Percentiles rank a stretch among this genome's conserved stretches.
These are phyloP conservation scores for Aspergillus sclerotioniger DNA, from an alignment of 495 filamentous ascomycete genomes.

Conservation along the genomic window DNA sequence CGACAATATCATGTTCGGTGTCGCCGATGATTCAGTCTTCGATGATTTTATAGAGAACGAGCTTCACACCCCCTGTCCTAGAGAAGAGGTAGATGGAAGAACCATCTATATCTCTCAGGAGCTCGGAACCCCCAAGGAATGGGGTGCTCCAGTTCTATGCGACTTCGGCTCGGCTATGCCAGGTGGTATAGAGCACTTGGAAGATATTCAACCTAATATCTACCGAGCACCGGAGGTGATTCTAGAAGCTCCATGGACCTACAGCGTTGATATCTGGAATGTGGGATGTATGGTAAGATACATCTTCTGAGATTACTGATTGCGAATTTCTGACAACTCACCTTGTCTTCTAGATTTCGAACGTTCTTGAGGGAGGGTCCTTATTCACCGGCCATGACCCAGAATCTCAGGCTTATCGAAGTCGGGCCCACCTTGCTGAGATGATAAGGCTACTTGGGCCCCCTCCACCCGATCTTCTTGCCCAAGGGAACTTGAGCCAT, in stretches of 20 bases:
- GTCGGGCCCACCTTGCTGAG: conserved; percentile 43
- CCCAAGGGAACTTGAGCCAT: conserved; percentile 20
- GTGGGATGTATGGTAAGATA: conserved; percentile 44
- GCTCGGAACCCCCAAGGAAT: conserved; percentile 20
- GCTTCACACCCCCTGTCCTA: conserved; percentile 27
- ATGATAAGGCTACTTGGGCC: conserved; percentile 43
- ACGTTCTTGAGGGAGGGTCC: conserved; percentile 27
- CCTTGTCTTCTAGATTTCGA: conserved; percentile 39
- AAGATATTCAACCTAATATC: conserved; percentile 34
- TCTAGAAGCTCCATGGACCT: conserved; percentile 37
- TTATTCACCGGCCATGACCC: conserved; percentile 29
- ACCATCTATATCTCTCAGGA: conserved; percentile 29
- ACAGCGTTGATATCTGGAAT: conserved; percentile 44
- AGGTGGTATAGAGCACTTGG: conserved; percentile 15
- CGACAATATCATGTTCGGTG: conserved; percentile 37
- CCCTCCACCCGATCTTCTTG: conserved; percentile 37
- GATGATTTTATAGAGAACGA: conserved; percentile 26
- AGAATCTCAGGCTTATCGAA: conserved; percentile 28
- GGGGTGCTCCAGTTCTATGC: conserved; percentile 26
- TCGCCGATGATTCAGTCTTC: conserved; percentile 35
- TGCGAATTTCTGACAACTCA: not conserved
- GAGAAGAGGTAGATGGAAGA: conserved; percentile 28
- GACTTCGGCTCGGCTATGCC: conserved; percentile 30
- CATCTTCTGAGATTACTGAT: not conserved
- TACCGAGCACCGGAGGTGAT: conserved; percentile 46